Conservation (phyloP, 2,329 filamentous ascomycete species). For the Penicillium frequentans region DNA sequence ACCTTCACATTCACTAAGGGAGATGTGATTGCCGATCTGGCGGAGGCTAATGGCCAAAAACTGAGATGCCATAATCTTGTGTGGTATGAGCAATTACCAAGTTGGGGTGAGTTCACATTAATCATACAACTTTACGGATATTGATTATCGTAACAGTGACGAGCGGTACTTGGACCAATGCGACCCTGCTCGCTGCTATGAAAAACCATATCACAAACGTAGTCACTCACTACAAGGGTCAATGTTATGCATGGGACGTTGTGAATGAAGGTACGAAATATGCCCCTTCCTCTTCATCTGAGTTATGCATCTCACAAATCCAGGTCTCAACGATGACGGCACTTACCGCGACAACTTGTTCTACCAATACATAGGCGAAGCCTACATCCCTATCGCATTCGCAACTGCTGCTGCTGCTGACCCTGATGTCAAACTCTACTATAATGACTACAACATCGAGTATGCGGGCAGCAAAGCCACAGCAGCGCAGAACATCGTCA, state of each 20-base stretch:
- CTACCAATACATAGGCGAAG: conserved; percentile 45
- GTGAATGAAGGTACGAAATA: conserved; percentile 33
- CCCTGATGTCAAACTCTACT: conserved; percentile 51
- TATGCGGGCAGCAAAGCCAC: conserved; percentile 36
- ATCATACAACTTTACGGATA: not conserved
- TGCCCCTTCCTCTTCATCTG: conserved; percentile 6
- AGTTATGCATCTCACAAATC: not conserved
- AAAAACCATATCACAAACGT: conserved; percentile 46
- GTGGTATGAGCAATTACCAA: conserved; percentile 50
- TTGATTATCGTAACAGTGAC: conserved; percentile 33
- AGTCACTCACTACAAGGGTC: conserved; percentile 36
- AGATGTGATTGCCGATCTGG: conserved; percentile 49
- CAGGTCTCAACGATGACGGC: conserved; percentile 48
- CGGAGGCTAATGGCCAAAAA: conserved; percentile 44
- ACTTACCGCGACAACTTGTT: conserved; percentile 45
- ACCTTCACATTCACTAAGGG: conserved; percentile 60
- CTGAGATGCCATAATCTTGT: conserved; percentile 64
- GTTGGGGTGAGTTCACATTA: conserved; percentile 51
- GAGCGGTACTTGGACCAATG: conserved; percentile 56
- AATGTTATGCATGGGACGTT: conserved; percentile 43
- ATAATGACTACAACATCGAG: conserved; percentile 49
- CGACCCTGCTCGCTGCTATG: conserved; percentile 57
- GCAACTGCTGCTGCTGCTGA: conserved; percentile 57
- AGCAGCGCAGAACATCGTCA: conserved; percentile 38
- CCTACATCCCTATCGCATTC: conserved; percentile 49